These are phyloP conservation scores for Fistulinella prunicolor DNA, from an alignment of 768 basidiomycete genomes.

Conservation along the genomic window DNA sequence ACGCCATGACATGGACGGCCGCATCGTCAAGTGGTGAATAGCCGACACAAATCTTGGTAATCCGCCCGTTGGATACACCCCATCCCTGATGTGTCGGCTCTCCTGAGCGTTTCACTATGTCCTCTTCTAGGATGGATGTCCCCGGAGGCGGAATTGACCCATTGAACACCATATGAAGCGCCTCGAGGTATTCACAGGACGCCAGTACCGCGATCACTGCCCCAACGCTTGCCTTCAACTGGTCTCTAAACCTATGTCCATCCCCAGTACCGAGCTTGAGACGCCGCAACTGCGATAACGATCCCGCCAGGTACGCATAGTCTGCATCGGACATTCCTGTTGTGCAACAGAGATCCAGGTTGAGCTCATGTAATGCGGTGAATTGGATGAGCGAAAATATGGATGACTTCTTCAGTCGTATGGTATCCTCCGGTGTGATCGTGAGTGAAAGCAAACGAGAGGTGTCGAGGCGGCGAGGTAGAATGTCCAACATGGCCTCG, in stretches of 20 bases:
- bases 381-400: slow-evolving; percentile 16
- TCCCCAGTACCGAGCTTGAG: slow-evolving; percentile 22
- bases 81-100: slow-evolving; percentile 6
- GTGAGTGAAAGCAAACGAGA: slow-evolving; percentile 3
- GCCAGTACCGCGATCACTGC: slow-evolving; percentile 14
- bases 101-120: too few species aligned
- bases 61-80: slow-evolving; percentile 6
- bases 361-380: slow-evolving; percentile 8
- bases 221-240: slow-evolving; percentile 5
- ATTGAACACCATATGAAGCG: slow-evolving; percentile 18
- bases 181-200: slow-evolving; percentile 11
- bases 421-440: too few species aligned
- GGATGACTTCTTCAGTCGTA: not conserved
- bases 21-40: slow-evolving; percentile 14
- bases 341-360: slow-evolving; percentile 17
- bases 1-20: slow-evolving; percentile 12
- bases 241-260: too few species aligned
- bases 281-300: slow-evolving; percentile 6
- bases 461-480: slow-evolving; percentile 13
- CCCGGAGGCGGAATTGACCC: slow-evolving; percentile 4
- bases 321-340: slow-evolving; percentile 7
- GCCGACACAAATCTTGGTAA: slow-evolving; percentile 16
- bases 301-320: slow-evolving; percentile 7
- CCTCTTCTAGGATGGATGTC: not conserved
- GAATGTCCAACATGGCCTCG: slow-evolving; percentile 5